phyloP scores from a whole-genome alignment of 345 rosid species.

The Citrus reticulata region DNA sequence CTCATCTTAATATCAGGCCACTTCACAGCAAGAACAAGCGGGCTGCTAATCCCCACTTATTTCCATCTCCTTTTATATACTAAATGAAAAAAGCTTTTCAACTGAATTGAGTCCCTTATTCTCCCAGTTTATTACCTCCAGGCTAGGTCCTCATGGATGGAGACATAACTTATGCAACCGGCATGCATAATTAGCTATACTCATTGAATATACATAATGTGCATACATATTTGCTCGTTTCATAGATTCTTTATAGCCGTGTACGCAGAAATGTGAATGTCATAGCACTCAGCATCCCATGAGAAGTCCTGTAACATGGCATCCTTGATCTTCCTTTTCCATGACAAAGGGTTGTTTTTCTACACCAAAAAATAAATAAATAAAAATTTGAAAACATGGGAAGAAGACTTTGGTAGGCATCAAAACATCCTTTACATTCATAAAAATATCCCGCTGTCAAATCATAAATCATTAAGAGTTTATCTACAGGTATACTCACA shows the following conservation, averaged over 20 bases:
- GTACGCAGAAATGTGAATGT: slow-evolving; percentile 66
- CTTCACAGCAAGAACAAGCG: background rate
- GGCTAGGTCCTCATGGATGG: background rate
- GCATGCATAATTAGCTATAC: background rate
- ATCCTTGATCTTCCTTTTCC: slow-evolving; percentile 44
- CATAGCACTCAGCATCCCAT: slow-evolving; percentile 55
- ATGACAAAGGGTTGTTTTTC: slow-evolving; percentile 41
- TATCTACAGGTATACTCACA: slow-evolving; percentile 33
- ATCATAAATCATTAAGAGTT: background rate
- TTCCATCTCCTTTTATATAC: background rate
- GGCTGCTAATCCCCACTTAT: background rate
- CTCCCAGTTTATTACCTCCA: background rate
- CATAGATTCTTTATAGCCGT: slow-evolving; percentile 39
- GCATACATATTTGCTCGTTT: slow-evolving; percentile 10
- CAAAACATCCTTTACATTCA: background rate
- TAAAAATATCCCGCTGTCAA: background rate
- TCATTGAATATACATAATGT: background rate
- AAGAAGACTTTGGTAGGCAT: background rate
- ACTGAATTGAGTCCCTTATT: background rate
- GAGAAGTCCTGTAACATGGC: slow-evolving; percentile 68
- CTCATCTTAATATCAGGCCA: background rate
- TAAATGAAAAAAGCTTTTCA: background rate
- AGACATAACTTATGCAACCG: background rate
- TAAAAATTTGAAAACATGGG: background rate
- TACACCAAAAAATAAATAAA: slow-evolving; percentile 9